Evolutionary conservation across 169 alveolate genomes (phyloP).

Genomic region (Plasmodium billcollinsi): DNA sequence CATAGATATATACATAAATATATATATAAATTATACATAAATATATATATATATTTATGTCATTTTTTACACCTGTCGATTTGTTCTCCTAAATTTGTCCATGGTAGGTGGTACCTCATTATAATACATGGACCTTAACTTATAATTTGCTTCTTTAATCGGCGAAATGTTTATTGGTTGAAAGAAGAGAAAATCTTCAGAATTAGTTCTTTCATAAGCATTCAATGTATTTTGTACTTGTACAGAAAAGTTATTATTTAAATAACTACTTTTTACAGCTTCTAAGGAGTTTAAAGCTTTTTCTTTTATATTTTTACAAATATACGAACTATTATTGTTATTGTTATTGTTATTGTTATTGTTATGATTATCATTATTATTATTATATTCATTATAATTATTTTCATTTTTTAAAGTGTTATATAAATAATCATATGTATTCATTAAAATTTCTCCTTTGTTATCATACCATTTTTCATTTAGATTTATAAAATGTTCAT

Average conservation of each 20-base stretch:
- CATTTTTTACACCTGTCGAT: neutral
- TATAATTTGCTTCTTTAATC: constrained; percentile 11
- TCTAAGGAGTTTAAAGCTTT: neutral
- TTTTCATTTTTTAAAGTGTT: constrained; percentile 3
- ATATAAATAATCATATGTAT: constrained; percentile 8
- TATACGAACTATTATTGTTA: neutral
- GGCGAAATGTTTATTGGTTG: constrained; percentile 30
- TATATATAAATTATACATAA: neutral
- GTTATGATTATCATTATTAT: no score
- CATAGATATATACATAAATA: neutral
- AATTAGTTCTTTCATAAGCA: constrained; percentile 27
- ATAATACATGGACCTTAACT: constrained; percentile 34
- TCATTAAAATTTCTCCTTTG: constrained; percentile 29
- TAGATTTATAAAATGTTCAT: constrained; percentile 20
- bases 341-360: no score
- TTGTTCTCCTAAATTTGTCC: no score
- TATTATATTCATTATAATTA: neutral
- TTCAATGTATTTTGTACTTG: constrained; percentile 13
- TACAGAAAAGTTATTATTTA: constrained; percentile 25
- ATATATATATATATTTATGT: neutral
- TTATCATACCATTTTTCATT: constrained; percentile 28
- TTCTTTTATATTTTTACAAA: constrained; percentile 3
- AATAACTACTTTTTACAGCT: constrained; percentile 16
- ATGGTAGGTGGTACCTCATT: neutral
- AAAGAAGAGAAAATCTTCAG: constrained; percentile 34